Evolutionary conservation across 2,329 filamentous ascomycete genomes (phyloP), one percentile per base, ranked within the genome.

Genomic region (Seiridium unicorne): DNA sequence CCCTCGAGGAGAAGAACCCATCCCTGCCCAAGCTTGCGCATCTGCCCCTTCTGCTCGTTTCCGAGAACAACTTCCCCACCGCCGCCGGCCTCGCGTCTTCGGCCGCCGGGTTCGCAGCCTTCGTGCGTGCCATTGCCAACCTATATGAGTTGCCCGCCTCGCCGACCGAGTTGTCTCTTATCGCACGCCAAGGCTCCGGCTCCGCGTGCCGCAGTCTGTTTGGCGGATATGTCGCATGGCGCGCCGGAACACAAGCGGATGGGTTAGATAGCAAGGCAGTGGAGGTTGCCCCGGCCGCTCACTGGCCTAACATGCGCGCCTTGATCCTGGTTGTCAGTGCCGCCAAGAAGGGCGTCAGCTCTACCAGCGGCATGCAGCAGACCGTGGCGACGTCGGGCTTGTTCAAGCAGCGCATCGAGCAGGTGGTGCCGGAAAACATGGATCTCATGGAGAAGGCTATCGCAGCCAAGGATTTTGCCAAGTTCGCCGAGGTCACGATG

Each of bases 11-110:
- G 42, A 76, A 83, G 62, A 81, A 97, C 73, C 68, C 87, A 0
- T 87, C 86, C 31, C 84, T 97, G n/a, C 92, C 94, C 48, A 92
- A 91, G 75, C 87, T 99, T 60, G 91, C 92, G 9, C 73, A 82
- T 56, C 82, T 90, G 70, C 87, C 91, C 40, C 86, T 99, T 63
- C 90, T 89, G 68, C 89, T 99, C 66, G 93, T 97, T 60, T 95
- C 91, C 60, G 91, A 95, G 80, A 99, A 99, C 84, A 99, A 99
- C 84, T 99, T 99, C 84, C 95, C 95, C 64, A 99, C 95, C 2
- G 95, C 95, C 34, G 95, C 95, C 4, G 95, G 95, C 5, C 87
- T 99, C 13, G 88, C 89, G 3, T 89, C 85, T 18, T 90, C 88
- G 0, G 88, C 88, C 1, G 88, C 88, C 1, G 88, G 88, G 4